These are phyloP conservation scores for Phalaenopsis aphrodite DNA, from an alignment of 106 monocot species.

Conservation along the genomic window DNA sequence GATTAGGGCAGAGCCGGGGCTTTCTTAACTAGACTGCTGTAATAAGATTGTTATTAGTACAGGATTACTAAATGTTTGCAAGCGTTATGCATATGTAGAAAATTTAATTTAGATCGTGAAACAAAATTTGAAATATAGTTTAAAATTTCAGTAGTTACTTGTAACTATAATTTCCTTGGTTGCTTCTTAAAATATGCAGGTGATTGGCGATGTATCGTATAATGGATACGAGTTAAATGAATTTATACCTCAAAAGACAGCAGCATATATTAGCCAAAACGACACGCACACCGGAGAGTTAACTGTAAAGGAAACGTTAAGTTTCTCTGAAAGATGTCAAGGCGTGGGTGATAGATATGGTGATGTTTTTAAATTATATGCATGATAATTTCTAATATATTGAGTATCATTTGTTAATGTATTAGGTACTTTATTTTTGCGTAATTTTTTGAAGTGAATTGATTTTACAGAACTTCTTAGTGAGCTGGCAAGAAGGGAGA, in stretches of 20 bases:
- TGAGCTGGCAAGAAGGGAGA: slow-evolving; percentile 59
- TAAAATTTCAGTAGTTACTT: background rate
- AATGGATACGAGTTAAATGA: slow-evolving; percentile 60
- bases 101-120: background rate
- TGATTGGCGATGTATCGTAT: slow-evolving; percentile 48
- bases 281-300: background rate
- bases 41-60: too few relatives aligned
- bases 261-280: slow-evolving; percentile 25
- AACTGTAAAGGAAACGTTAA: slow-evolving; percentile 7
- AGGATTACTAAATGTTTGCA: too few relatives aligned
- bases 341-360: slow-evolving; percentile 8
- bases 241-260: slow-evolving; percentile 76
- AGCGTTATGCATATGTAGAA: background rate
- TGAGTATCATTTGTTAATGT: background rate
- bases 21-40: too few relatives aligned
- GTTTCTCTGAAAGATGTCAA: slow-evolving; percentile 12
- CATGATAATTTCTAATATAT: background rate
- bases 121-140: background rate
- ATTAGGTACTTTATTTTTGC: background rate
- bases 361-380: background rate
- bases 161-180: background rate
- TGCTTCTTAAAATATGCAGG: slow-evolving; percentile 16
- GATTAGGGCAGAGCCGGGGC: too few relatives aligned
- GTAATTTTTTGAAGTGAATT: background rate
- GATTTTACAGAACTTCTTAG: slow-evolving; percentile 39